phyloP scores from a whole-genome alignment of 2,329 filamentous ascomycete species.

The Scedosporium aurantiacum region DNA sequence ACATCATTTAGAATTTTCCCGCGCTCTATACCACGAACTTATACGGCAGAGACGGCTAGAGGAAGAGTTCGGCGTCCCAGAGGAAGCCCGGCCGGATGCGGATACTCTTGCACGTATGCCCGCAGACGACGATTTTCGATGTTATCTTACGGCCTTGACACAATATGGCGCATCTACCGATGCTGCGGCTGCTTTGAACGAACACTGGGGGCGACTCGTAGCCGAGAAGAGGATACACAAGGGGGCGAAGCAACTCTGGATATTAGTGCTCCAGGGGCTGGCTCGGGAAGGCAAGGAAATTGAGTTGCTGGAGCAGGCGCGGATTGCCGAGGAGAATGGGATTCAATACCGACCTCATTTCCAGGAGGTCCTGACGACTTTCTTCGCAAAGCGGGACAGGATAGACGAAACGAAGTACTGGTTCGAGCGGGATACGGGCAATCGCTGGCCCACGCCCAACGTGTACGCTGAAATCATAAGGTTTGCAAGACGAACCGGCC shows the following conservation, averaged over 20 bases:
- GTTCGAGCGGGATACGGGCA: conserved; percentile 46
- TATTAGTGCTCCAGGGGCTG: conserved; percentile 48
- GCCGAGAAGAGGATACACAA: conserved; percentile 7
- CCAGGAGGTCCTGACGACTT: conserved; percentile 46
- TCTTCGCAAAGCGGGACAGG: conserved; percentile 49
- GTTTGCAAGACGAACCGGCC: conserved; percentile 48
- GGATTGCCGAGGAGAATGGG: conserved; percentile 37
- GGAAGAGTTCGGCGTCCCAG: conserved; percentile 12
- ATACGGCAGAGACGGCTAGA: conserved; percentile 10
- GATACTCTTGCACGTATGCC: not conserved
- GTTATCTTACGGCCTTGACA: conserved; percentile 39
- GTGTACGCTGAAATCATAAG: conserved; percentile 46
- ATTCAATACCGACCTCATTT: conserved; percentile 32
- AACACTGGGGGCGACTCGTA: conserved; percentile 8
- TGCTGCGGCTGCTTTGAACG: conserved; percentile 21
- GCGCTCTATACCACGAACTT: conserved; percentile 26
- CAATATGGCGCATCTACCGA: conserved; percentile 43
- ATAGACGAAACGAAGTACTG: conserved; percentile 54
- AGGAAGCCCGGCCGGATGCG: conserved; percentile 14
- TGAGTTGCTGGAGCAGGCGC: conserved; percentile 45
- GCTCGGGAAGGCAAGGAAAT: conserved; percentile 46
- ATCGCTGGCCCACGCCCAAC: conserved; percentile 26
- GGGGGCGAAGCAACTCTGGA: conserved; percentile 28
- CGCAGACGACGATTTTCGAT: conserved; percentile 21
- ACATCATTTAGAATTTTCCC: conserved; percentile 37